Percentiles rank a stretch among this genome's conserved stretches.
Conservation (phyloP, 1,284 basidiomycete genomes). For the Salmacisia buchloeana region DNA sequence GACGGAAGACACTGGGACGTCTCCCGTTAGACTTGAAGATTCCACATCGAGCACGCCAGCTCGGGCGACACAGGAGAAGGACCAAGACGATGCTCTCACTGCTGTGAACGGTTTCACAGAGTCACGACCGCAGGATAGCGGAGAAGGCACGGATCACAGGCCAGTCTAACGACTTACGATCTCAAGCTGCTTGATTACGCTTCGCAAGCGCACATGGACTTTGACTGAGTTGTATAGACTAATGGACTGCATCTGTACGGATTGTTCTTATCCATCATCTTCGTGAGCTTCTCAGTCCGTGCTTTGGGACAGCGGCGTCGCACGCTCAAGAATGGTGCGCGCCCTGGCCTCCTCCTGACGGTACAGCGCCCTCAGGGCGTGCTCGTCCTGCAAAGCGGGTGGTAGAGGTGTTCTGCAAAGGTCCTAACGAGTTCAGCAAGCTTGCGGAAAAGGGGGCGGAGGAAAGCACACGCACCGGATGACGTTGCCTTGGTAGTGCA, state of each 20-base stretch:
- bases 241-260: too few relatives aligned
- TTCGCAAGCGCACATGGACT: too few relatives aligned
- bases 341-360: conserved; percentile 1
- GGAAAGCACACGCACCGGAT: neutral
- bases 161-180: too few relatives aligned
- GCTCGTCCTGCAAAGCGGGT: neutral
- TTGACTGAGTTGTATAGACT: too few relatives aligned
- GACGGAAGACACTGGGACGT: neutral
- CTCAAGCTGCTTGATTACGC: too few relatives aligned
- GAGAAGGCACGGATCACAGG: too few relatives aligned
- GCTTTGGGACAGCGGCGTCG: neutral
- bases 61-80: neutral
- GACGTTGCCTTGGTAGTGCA: conserved; percentile 5
- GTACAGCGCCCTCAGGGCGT: neutral
- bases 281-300: too few relatives aligned
- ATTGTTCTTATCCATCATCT: too few relatives aligned
- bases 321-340: neutral
- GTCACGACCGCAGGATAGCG: too few relatives aligned
- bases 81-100: neutral
- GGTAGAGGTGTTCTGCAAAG: neutral
- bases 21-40: neutral
- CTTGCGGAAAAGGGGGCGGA: too few relatives aligned
- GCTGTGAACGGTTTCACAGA: too few relatives aligned
- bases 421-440: neutral
- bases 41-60: too few relatives aligned